Evolutionary conservation across 1,284 basidiomycete genomes (phyloP), one percentile per base, ranked within the genome.

Genomic region (Ceratobasidium sp.): DNA sequence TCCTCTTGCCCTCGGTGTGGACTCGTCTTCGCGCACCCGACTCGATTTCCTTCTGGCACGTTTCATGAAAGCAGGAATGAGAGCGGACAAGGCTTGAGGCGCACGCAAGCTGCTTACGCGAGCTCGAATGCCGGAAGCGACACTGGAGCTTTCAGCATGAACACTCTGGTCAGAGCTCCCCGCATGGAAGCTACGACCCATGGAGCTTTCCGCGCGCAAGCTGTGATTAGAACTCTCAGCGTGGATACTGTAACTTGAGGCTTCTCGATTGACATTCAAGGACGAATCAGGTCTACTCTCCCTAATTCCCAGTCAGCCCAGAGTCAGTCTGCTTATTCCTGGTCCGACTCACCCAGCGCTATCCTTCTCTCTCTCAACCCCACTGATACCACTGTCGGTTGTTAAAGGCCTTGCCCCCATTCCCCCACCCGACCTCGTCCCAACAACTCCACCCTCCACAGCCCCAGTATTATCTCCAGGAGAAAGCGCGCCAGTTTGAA

Each of bases 31-130:
- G 2, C 27, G 39, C 60, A 53, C 25, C 39, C 47, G 47, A 14
- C 41, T 53, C 29, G 60, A 64, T 36, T 64, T 64, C 5, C 60
- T 44, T 19, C 60, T n/a, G 1, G 60, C 60, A 33, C 60, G 60
- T 25, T 64, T 64, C 60, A 64, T 64, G 42, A 64, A 64, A 33
- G 60, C 60, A n/a, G 60, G 60, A 36, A 64, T 54, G 13, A 64
- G 47, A 8, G 33, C 60, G 13, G 60, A 53, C 21, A 64, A 39
- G 5, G 60, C 49, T 13, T 64, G 60, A 7, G 49, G 23, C 19
- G 60, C 50, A n/a, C 60, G 60, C 60, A 64, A 54, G 21, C 60
- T 64, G 23, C 49, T 52, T n/a, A 64, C 60, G 19, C 60, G 60
- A n/a, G 60, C 60, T 33, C 60, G 60, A 54, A 64, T 64, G 14